Evolutionary conservation across 768 basidiomycete genomes (phyloP).

Genomic region (Ephemerocybe angulata): DNA sequence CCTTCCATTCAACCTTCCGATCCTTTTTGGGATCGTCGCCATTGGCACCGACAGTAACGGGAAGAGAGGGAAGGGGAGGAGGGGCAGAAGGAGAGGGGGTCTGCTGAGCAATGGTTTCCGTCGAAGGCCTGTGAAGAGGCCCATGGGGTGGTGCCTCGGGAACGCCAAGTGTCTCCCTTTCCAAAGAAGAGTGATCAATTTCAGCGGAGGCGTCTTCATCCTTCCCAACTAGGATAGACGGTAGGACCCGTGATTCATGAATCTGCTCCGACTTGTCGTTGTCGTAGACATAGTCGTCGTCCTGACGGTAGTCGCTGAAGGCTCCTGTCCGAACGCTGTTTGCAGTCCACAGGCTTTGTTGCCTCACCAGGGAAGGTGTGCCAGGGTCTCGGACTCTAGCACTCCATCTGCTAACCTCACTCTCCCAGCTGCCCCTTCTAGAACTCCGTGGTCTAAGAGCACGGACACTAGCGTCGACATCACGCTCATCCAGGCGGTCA

Average conservation of each 20-base stretch:
- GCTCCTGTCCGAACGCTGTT: constrained; percentile 59
- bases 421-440: constrained; percentile 88
- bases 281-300: constrained; percentile 18
- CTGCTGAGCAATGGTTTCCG: constrained; percentile 22
- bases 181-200: no score
- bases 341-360: constrained; percentile 57
- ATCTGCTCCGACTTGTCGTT: constrained; percentile 3
- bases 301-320: constrained; percentile 44
- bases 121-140: constrained; percentile 17
- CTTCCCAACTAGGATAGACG: background rate
- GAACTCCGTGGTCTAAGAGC: constrained; percentile 87
- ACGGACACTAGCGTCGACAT: constrained; percentile 83
- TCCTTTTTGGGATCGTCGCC: no score
- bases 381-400: constrained; percentile 57
- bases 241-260: background rate
- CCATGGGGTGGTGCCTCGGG: background rate
- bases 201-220: background rate
- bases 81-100: background rate
- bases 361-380: constrained; percentile 44
- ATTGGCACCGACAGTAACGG: background rate
- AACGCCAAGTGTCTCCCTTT: background rate
- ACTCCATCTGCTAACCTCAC: constrained; percentile 86
- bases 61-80: background rate
- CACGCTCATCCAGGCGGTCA: constrained; percentile 60
- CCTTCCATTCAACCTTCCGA: no score